A percentile compares a stretch with the other conserved stretches of the same genome.
Conservation (phyloP, 495 filamentous ascomycete genomes). For the Penicillium robsamsonii region DNA sequence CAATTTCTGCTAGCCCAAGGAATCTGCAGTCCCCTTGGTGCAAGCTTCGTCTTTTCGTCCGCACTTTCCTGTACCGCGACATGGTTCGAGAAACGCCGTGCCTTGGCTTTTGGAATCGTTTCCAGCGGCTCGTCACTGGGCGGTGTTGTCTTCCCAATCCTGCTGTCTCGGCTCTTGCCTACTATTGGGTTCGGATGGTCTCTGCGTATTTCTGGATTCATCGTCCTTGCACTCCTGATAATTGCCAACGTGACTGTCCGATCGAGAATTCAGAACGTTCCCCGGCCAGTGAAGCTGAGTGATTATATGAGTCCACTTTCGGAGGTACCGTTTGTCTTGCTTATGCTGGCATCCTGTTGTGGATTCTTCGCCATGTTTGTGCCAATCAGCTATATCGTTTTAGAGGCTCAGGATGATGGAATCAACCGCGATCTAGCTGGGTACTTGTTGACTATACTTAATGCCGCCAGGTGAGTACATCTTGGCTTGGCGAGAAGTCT, state of each 20-base stretch:
- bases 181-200: constrained; percentile 43
- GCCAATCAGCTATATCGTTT: constrained; percentile 17
- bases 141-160: constrained; percentile 49
- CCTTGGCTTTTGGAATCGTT: constrained; percentile 50
- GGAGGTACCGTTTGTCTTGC: constrained; percentile 12
- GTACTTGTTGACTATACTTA: constrained; percentile 15
- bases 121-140: constrained; percentile 54
- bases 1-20: constrained; percentile 46
- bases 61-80: constrained; percentile 40
- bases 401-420: constrained; percentile 16
- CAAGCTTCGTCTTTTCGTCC: constrained; percentile 24
- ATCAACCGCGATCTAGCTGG: constrained; percentile 12
- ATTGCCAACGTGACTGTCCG: constrained; percentile 36
- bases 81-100: constrained; percentile 54
- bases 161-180: constrained; percentile 36
- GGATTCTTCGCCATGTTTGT: constrained; percentile 21
- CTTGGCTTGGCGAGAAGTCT: not conserved
- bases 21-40: constrained; percentile 37
- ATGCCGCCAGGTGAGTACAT: constrained; percentile 16
- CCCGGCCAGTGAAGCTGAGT: constrained; percentile 1
- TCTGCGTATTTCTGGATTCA: constrained; percentile 39
- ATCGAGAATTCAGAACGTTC: constrained; percentile 26
- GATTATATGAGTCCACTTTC: constrained; percentile 11
- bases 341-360: constrained; percentile 16
- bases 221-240: constrained; percentile 32